A percentile compares a stretch with the other conserved stretches of the same genome.
phyloP scores from a whole-genome alignment of 768 basidiomycete genomes.

The Leccinum variicolor region DNA sequence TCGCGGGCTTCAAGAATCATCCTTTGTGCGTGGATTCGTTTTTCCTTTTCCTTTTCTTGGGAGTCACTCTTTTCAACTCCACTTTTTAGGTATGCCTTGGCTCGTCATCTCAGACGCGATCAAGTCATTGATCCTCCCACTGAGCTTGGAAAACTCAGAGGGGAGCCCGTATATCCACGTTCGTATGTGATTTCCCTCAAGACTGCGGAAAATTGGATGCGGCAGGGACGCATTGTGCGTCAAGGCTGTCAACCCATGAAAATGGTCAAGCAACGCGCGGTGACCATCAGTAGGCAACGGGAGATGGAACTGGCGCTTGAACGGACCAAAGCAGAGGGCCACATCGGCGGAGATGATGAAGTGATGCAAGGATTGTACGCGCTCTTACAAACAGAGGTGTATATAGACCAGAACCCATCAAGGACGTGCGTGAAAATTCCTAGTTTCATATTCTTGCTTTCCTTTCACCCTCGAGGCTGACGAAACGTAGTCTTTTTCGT shows the following conservation, averaged over 20 bases:
- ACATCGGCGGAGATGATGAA: constrained; percentile 44
- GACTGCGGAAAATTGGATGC: constrained; percentile 93
- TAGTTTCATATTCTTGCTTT: constrained; percentile 2
- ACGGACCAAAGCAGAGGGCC: constrained; percentile 37
- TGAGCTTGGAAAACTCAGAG: constrained; percentile 90
- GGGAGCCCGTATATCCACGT: constrained; percentile 88
- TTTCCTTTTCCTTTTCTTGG: constrained; percentile 3
- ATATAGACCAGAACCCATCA: constrained; percentile 75
- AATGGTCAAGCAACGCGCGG: constrained; percentile 79
- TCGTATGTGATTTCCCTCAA: constrained; percentile 82
- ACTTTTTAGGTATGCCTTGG: constrained; percentile 67
- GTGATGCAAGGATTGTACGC: constrained; percentile 88
- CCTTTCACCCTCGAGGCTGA: constrained; percentile 1
- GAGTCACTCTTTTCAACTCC: constrained; percentile 2
- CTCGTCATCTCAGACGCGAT: constrained; percentile 83
- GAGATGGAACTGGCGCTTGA: constrained; percentile 60
- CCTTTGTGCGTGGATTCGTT: constrained; percentile 54
- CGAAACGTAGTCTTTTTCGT: constrained; percentile 4
- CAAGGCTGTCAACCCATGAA: constrained; percentile 84
- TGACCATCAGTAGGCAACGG: constrained; percentile 74
- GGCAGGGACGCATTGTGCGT: constrained; percentile 71
- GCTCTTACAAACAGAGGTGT: constrained; percentile 77
- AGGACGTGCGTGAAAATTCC: constrained; percentile 76
- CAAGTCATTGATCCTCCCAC: constrained; percentile 78
- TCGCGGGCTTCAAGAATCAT: constrained; percentile 94